Percentiles rank a stretch among this genome's conserved stretches.
phyloP scores from a whole-genome alignment of 2,329 filamentous ascomycete species.

The Thyridium curvatum region DNA sequence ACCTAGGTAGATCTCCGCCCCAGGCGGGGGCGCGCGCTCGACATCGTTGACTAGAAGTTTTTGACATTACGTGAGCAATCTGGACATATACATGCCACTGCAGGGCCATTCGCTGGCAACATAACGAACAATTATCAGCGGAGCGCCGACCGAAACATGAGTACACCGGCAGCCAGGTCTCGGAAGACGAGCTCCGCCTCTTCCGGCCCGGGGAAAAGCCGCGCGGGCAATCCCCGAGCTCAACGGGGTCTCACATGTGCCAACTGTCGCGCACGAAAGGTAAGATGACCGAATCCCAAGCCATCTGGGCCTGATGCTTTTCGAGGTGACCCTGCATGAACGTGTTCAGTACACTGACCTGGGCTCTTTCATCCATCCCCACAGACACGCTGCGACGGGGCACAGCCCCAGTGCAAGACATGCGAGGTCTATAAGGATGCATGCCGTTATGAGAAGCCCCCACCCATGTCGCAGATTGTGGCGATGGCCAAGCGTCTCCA shows the following conservation, averaged over 20 bases:
- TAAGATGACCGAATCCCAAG: conserved; percentile 6
- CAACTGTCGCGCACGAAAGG: conserved; percentile 15
- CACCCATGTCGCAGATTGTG: conserved; percentile 22
- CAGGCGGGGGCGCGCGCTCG: too few species aligned
- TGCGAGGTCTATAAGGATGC: conserved; percentile 21
- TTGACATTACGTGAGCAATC: too few species aligned
- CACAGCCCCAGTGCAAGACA: conserved; percentile 20
- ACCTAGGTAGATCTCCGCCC: too few species aligned
- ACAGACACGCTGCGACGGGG: conserved; percentile 18
- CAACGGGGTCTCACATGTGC: conserved; percentile 14
- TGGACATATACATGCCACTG: too few species aligned
- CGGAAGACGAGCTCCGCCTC: too few species aligned
- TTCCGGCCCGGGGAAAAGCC: neutral
- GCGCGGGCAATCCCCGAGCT: conserved; percentile 1
- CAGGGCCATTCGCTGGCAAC: too few species aligned
- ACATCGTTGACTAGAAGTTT: too few species aligned
- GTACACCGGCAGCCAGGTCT: too few species aligned
- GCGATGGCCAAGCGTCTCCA: conserved; percentile 19
- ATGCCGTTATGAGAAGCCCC: conserved; percentile 23
- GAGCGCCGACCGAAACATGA: too few species aligned
- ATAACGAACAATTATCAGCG: neutral
- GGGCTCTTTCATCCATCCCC: neutral
- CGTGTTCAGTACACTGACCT: too few species aligned
- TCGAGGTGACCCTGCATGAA: too few species aligned
- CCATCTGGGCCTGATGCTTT: neutral